Base-by-base conservation (phyloP, 179 eudicot genomes). In the Camellia oleifera region DNA sequence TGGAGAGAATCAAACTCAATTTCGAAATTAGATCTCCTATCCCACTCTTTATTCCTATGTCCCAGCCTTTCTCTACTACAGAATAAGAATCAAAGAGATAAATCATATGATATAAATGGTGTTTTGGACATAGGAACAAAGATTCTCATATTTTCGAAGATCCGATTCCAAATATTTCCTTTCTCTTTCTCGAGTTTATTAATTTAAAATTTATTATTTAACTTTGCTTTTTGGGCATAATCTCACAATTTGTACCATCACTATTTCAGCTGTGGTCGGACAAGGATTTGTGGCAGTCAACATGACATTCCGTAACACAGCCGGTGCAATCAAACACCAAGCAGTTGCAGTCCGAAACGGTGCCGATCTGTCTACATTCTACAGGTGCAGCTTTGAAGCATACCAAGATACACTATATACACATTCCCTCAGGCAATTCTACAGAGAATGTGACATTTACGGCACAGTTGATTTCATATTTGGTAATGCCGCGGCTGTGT, bases 391-490 rank as follows among this genome's bases (percentile, higher is more conserved):
- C 78, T 94, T 94, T 64, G 97, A 94, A 64, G 98, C 80, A 0
- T 94, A 94, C 84, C 98, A 94, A 83, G 98, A 94, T 84, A 94
- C 98, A 0, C 79, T 94, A 45, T 94, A 94, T 74, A 88, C 76
- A 4, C 95, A 94, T 61, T 94, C 98, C 46, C 83, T 92, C 32
- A 45, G 98, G 4, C 98, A 94, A 57, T 94, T 92, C 72, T 94
- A 92, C 57, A 50, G 84, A 5, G 91, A 94, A 70, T 94, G 98
- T 18, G 95, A 94, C 78, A 82, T 94, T 2, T 94, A 94, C 65
- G 98, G 98, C 0, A 94, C 97, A 0, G 89, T 94, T 0, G 98
- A 94, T 61, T 94, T 92, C 79, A 92, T 94, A 26, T 94, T 94
- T 61, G 98, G 98, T 5, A 94, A 94, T 74, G 95, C 95, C 0